phyloP scores from a whole-genome alignment of 2,329 filamentous ascomycete genomes.

The Ceratocystis destructans region DNA sequence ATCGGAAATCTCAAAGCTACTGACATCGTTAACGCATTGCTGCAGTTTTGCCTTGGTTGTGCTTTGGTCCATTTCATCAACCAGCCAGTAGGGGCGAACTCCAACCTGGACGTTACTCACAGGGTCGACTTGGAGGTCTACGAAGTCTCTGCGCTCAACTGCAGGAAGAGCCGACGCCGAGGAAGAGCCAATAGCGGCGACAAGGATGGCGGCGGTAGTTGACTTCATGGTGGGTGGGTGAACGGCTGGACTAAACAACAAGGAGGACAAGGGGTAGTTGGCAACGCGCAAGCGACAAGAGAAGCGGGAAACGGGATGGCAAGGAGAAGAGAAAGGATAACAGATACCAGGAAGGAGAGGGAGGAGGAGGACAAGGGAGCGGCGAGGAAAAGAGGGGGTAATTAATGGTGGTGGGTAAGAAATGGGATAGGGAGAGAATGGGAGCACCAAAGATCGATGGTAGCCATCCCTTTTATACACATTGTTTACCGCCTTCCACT shows the following conservation, averaged over 20 bases:
- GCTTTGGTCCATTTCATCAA: slow-evolving; percentile 48
- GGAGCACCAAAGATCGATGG: not conserved
- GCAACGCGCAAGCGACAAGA: no score
- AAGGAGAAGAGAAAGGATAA: not conserved
- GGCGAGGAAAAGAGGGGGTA: no score
- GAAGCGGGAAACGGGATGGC: not conserved
- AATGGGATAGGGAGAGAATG: not conserved
- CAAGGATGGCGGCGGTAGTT: not conserved
- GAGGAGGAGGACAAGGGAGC: not conserved
- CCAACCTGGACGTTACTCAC: slow-evolving; percentile 44
- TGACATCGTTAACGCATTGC: slow-evolving; percentile 38
- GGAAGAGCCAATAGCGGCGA: slow-evolving; percentile 8
- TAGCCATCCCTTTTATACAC: not conserved
- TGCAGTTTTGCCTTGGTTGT: slow-evolving; percentile 46
- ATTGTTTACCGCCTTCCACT: no score
- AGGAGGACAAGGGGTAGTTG: no score
- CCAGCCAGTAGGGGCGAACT: slow-evolving; percentile 49
- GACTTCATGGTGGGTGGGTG: slow-evolving; percentile 8
- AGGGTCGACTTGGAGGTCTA: slow-evolving; percentile 21
- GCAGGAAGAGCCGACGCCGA: slow-evolving; percentile 8
- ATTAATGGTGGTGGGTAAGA: not conserved
- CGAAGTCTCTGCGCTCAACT: not conserved
- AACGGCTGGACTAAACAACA: no score
- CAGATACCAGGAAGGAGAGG: not conserved
- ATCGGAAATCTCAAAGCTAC: slow-evolving; percentile 33